A percentile compares a stretch with the other conserved stretches of the same genome.
These are phyloP conservation scores for Penicillium longicatenatum DNA, from an alignment of 495 filamentous ascomycete species.

Conservation along the genomic window DNA sequence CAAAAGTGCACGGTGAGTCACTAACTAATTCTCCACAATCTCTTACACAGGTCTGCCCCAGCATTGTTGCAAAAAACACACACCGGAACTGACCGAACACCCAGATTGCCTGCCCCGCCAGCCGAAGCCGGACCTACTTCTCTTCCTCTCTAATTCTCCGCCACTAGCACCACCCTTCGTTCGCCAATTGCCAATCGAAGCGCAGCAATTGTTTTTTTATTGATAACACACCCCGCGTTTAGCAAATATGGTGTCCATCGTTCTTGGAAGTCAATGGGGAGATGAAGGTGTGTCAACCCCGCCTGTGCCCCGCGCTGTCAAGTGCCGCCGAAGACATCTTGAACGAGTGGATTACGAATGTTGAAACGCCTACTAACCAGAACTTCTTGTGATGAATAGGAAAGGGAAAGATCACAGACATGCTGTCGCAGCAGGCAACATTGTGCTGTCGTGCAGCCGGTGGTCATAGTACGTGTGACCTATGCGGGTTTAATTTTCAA, in stretches of 20 bases:
- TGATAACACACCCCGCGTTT: slow-evolving; percentile 3
- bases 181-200: slow-evolving; percentile 18
- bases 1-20: not conserved
- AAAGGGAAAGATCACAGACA: slow-evolving; percentile 73
- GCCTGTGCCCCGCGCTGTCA: not conserved
- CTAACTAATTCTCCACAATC: not conserved
- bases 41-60: not conserved
- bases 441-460: slow-evolving; percentile 65
- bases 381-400: slow-evolving; percentile 28
- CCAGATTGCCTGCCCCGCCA: slow-evolving; percentile 25
- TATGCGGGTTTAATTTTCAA: slow-evolving; percentile 6
- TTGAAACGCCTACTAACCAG: not conserved
- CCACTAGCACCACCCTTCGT: slow-evolving; percentile 15
- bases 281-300: slow-evolving; percentile 56
- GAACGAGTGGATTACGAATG: not conserved
- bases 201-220: slow-evolving; percentile 5
- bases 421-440: slow-evolving; percentile 58
- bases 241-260: slow-evolving; percentile 58
- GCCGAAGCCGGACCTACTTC: slow-evolving; percentile 28
- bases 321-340: not conserved
- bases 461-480: slow-evolving; percentile 60
- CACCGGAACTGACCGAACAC: slow-evolving; percentile 26
- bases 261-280: slow-evolving; percentile 66
- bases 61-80: not conserved
- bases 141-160: slow-evolving; percentile 24